Evolutionary conservation across 139 green algal genomes (phyloP), one percentile per base, ranked within the genome.

Genomic region (Deuterostichococcus epilithicus): DNA sequence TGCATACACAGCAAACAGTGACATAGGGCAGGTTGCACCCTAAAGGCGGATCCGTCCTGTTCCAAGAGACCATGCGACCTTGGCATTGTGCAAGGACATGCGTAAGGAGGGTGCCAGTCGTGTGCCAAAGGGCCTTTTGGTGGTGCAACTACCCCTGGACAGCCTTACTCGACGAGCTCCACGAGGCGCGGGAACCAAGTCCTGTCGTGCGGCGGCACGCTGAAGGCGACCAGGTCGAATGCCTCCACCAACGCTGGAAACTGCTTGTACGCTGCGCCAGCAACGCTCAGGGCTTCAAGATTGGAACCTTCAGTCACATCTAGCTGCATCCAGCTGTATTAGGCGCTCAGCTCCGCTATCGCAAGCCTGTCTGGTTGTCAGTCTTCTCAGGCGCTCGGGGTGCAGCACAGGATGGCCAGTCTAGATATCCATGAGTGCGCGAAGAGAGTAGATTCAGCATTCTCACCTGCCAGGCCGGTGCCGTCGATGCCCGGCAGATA

Each of bases 401-500:
- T n/a, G n/a, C n/a, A n/a, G n/a, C n/a, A n/a, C n/a, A n/a, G n/a
- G n/a, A n/a, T n/a, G n/a, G n/a, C n/a, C n/a, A n/a, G n/a, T n/a
- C n/a, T n/a, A n/a, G n/a, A n/a, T n/a, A n/a, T n/a, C n/a, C n/a
- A n/a, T n/a, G n/a, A n/a, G n/a, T n/a, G n/a, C n/a, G n/a, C n/a
- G n/a, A n/a, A n/a, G n/a, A n/a, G n/a, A n/a, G n/a, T n/a, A n/a
- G n/a, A n/a, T n/a, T n/a, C n/a, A n/a, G n/a, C n/a, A n/a, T n/a
- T n/a, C n/a, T n/a, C n/a, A n/a, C n/a, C n/a, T n/a, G 90, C 90
- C 71, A 95, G 79, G 1, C 92, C 91, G 8, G 84, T 92, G 42
- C 92, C 92, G 71, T 95, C 91, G 26, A 97, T 90, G n/a, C 86
- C 86, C 22, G 91, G 89, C 8, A 96, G 78, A 78, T 95, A 96